Evolutionary conservation across 139 green algal genomes (phyloP).

Genomic region (Closterium sp.): DNA sequence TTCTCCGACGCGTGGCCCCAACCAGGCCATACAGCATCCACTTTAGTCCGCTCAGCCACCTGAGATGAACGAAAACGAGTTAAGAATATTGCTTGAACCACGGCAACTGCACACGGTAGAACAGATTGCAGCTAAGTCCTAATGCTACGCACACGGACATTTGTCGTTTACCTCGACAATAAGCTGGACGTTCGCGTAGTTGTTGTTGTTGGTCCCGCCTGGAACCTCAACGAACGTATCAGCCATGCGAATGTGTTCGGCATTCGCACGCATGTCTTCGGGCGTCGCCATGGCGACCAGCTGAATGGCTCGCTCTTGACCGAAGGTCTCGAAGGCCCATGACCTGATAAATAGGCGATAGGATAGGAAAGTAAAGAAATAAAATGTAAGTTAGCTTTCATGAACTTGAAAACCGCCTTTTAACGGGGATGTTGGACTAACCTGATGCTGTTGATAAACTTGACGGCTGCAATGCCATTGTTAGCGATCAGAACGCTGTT

Average conservation of each 20-base stretch:
- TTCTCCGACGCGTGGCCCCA: conserved; percentile 95
- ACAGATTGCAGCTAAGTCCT: too few species aligned
- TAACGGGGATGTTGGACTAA: conserved; percentile 46
- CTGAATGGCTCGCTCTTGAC: conserved; percentile 62
- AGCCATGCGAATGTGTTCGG: conserved; percentile 92
- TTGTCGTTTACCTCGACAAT: conserved; percentile 63
- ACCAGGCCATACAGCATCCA: conserved; percentile 96
- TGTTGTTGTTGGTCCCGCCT: conserved; percentile 96
- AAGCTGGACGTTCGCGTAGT: conserved; percentile 96
- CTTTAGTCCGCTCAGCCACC: conserved; percentile 49
- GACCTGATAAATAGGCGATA: neutral
- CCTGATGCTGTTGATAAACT: conserved; percentile 92
- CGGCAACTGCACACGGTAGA: too few species aligned
- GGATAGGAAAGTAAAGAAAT: neutral
- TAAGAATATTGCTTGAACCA: too few species aligned
- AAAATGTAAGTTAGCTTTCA: neutral
- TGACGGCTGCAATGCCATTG: conserved; percentile 92
- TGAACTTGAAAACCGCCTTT: neutral
- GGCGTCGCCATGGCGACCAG: conserved; percentile 94
- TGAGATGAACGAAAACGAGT: neutral
- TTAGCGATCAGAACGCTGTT: conserved; percentile 88
- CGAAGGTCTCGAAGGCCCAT: conserved; percentile 51
- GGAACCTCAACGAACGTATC: conserved; percentile 98
- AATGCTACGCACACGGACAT: neutral
- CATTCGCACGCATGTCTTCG: conserved; percentile 85